These are phyloP conservation scores for Sarocladium kiliense DNA, from an alignment of 2,329 filamentous ascomycete genomes.

Conservation along the genomic window DNA sequence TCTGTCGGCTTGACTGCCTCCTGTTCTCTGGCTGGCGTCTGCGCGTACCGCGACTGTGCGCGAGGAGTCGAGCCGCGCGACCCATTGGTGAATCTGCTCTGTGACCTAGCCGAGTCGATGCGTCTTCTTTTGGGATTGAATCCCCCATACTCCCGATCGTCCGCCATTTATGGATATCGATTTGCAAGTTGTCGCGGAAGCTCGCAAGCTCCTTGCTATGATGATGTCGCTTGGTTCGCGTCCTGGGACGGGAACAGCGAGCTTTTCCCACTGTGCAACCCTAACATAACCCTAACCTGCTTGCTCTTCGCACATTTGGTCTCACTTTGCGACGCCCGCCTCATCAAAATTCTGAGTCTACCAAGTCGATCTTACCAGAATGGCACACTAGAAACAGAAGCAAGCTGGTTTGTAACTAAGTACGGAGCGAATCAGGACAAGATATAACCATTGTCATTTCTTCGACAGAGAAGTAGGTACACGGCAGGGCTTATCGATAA, in stretches of 20 bases:
- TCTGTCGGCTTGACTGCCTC: constrained; percentile 58
- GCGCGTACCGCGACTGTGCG: constrained; percentile 32
- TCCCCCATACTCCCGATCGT: constrained; percentile 30
- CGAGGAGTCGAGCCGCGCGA: constrained; percentile 28
- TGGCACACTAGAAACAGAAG: too few species aligned
- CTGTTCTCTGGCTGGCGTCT: constrained; percentile 30
- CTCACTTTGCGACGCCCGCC: background rate
- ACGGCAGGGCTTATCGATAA: constrained; percentile 31
- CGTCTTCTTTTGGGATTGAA: constrained; percentile 34
- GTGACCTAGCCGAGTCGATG: constrained; percentile 26
- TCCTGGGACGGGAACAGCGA: constrained; percentile 12
- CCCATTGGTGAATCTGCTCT: constrained; percentile 23
- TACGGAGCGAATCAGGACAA: background rate
- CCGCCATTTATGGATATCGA: constrained; percentile 22
- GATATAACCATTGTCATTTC: too few species aligned
- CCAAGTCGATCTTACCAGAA: too few species aligned
- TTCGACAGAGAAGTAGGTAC: background rate
- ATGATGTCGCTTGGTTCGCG: background rate
- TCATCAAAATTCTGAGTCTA: background rate
- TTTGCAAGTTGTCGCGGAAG: constrained; percentile 8
- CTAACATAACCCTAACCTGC: background rate
- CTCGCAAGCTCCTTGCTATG: constrained; percentile 6
- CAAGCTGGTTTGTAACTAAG: too few species aligned
- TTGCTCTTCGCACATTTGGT: background rate
- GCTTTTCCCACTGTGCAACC: constrained; percentile 18